Percentiles rank a stretch among this genome's conserved stretches.
Conservation (phyloP, 2,329 filamentous ascomycete species). For the Phialophora tarda region DNA sequence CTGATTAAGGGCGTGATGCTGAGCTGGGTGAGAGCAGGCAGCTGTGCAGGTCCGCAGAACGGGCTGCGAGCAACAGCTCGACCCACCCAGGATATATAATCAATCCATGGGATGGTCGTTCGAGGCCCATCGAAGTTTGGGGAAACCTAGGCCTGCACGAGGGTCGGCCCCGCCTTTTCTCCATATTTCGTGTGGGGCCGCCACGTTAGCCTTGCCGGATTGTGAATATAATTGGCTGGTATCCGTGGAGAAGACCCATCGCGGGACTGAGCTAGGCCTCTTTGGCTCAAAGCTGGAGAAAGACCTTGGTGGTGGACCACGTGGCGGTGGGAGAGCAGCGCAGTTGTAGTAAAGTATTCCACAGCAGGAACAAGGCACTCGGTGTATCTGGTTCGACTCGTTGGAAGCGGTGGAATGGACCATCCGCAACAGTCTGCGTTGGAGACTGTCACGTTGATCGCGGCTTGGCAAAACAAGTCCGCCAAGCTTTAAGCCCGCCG, state of each 20-base stretch:
- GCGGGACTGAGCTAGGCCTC: background rate
- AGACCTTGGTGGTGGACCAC: background rate
- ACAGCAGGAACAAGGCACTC: background rate
- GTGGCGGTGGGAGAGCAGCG: background rate
- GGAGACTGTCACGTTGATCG: background rate
- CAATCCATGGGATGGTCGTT: background rate
- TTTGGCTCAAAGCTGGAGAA: background rate
- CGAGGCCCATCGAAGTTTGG: background rate
- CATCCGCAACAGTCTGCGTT: no score
- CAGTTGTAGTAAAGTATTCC: background rate
- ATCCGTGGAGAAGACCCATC: background rate
- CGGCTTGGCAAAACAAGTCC: no score
- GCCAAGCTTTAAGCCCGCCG: no score
- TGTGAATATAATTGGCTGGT: background rate
- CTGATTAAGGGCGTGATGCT: background rate
- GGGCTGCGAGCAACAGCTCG: background rate
- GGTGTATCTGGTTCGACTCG: background rate
- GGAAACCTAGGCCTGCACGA: background rate
- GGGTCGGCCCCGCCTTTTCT: constrained; percentile 8
- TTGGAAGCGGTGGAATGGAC: no score
- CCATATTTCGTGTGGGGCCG: background rate
- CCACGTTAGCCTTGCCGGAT: background rate
- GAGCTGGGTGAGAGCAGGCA: background rate
- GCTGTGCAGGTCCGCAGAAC: background rate
- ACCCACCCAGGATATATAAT: constrained; percentile 1